Conservation (phyloP, 1,139 yeast genomes). For the Blastobotrys indianensis region DNA sequence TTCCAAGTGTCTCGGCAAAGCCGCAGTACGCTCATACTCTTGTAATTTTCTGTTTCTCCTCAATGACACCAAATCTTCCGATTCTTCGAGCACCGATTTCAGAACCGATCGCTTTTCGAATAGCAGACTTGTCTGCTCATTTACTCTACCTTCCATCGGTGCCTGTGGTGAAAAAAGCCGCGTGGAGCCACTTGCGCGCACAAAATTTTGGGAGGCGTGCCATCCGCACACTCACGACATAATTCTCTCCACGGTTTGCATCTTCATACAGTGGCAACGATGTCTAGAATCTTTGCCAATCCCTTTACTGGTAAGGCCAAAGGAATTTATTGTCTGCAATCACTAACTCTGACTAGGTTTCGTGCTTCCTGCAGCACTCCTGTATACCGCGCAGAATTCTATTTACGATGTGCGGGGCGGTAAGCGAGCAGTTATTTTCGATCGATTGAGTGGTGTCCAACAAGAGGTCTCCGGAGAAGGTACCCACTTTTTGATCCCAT, state of each 20-base stretch:
- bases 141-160: no score
- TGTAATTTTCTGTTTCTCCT: conserved; percentile 16
- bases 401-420: conserved; percentile 92
- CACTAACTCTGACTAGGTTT: conserved; percentile 17
- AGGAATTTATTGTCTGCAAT: no score
- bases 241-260: not conserved
- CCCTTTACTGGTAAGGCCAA: conserved; percentile 9
- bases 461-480: conserved; percentile 90
- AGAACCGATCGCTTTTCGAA: no score
- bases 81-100: no score
- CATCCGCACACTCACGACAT: no score
- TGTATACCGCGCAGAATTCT: conserved; percentile 27
- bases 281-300: conserved; percentile 14
- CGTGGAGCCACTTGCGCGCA: no score
- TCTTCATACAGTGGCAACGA: conserved; percentile 1
- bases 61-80: not conserved
- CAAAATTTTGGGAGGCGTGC: no score
- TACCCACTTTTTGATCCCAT: conserved; percentile 89
- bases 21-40: conserved; percentile 17
- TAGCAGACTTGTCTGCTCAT: no score
- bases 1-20: conserved; percentile 18
- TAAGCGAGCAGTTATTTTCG: conserved; percentile 90
- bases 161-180: no score
- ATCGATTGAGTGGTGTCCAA: conserved; percentile 84
- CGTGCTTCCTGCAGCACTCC: conserved; percentile 27